Percentiles rank a stretch among this genome's conserved stretches.
Conservation (phyloP, 306 rosid genomes). For the Betula pendula region DNA sequence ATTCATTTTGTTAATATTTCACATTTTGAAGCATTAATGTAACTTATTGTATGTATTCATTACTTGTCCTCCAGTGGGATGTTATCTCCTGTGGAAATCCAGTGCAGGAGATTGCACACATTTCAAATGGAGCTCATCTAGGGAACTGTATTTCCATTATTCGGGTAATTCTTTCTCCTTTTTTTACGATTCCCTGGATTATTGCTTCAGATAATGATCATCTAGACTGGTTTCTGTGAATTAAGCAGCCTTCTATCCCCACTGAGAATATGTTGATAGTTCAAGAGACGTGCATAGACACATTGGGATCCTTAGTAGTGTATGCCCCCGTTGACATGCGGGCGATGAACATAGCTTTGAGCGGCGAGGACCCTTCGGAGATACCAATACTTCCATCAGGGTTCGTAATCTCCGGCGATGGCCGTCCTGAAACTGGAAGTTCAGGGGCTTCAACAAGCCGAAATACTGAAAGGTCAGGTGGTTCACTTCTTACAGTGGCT, state of each 20-base stretch:
- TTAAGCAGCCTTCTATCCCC: constrained; percentile 52
- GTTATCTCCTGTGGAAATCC: constrained; percentile 40
- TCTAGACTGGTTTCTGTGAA: constrained; percentile 20
- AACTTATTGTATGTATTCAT: neutral
- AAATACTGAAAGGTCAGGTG: constrained; percentile 16
- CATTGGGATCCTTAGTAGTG: constrained; percentile 41
- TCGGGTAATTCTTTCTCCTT: constrained; percentile 34
- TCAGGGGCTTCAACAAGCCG: constrained; percentile 4
- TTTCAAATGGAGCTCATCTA: constrained; percentile 50
- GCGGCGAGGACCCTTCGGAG: constrained; percentile 42
- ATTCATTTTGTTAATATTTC: neutral
- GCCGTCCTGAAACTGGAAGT: constrained; percentile 8
- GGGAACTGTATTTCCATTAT: constrained; percentile 51
- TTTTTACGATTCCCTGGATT: too few species aligned
- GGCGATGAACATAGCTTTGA: constrained; percentile 20
- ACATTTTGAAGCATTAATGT: neutral
- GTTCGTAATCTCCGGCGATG: constrained; percentile 49
- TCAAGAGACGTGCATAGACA: constrained; percentile 59
- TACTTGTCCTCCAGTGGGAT: constrained; percentile 72
- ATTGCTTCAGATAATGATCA: too few species aligned
- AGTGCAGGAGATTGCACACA: constrained; percentile 42
- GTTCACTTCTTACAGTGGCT: constrained; percentile 56
- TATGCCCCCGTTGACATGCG: constrained; percentile 52
- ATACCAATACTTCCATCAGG: constrained; percentile 69
- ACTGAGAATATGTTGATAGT: constrained; percentile 43